Base-by-base conservation (phyloP, 495 filamentous ascomycete genomes). In the Hyaloscypha hepaticicola region DNA sequence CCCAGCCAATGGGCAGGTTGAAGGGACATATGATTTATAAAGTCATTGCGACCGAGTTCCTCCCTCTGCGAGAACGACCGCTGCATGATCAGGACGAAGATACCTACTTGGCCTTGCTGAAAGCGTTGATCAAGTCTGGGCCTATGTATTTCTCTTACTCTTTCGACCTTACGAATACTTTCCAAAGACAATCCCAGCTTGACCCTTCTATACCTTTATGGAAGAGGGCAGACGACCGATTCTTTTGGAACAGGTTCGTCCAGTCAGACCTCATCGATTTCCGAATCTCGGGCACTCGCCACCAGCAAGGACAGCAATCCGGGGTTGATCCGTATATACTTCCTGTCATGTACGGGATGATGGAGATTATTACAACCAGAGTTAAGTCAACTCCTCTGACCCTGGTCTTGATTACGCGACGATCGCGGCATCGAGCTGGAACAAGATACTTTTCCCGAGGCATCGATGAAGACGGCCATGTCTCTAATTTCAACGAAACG, bases 121-220 rank as follows among this genome's bases (percentile, higher is more conserved):
- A 90, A 72, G 83, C 81, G 24, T 83, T 92, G 58, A 82, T 99
- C 58, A 90, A 90, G 70, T 86, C 83, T 4, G 89, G 90, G 0
- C 93, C 93, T 7, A 93, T 98, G 90, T 97, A 97, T 81, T 98
- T 98, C 74, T 97, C 95, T 52, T 99, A 99, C 79, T 91, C 92
- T 21, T 81, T 95, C 71, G 95, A 99, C 72, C 79, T 99, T 66
- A 99, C 95, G 55, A 97, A 94, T 78, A 91, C 83, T 74, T 96
- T 97, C 77, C 95, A 99, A 77, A 84, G 96, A 57, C 95, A 98
- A 76, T 83, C 91, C 1, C 85, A 91, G 61, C 78, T 82, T 25
- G 85, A 96, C 67, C 69, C 77, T 24, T 80, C 81, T 33, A 78
- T 81, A 58, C 93, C 95, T 12, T 79, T 98, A 60, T 99, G 95